phyloP scores from a whole-genome alignment of 2,329 filamentous ascomycete species.

The Aspergillus sojae region DNA sequence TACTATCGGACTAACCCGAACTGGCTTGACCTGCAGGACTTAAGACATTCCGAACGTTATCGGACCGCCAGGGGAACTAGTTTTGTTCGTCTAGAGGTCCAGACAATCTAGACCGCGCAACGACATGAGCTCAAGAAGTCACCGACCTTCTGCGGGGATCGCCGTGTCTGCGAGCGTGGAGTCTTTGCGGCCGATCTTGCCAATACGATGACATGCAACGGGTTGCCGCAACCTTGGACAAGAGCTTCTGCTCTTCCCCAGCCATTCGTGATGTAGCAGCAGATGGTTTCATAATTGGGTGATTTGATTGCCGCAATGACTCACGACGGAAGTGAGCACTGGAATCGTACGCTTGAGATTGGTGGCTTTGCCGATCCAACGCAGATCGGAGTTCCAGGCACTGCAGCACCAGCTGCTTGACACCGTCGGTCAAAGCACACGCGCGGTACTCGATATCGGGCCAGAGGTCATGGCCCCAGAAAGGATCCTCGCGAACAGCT shows the following conservation, averaged over 20 bases:
- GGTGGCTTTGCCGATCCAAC: conserved; percentile 25
- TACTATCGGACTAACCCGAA: neutral
- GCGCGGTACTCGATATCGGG: conserved; percentile 45
- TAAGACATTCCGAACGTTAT: neutral
- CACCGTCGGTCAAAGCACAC: conserved; percentile 38
- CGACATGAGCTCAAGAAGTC: conserved; percentile 18
- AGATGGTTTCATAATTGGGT: conserved; percentile 32
- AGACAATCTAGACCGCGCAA: neutral
- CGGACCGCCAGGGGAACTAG: neutral
- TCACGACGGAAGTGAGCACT: conserved; percentile 22
- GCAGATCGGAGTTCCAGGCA: conserved; percentile 40
- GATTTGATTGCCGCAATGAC: conserved; percentile 28
- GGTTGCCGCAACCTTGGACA: conserved; percentile 21
- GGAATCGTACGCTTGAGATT: conserved; percentile 23
- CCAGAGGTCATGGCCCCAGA: conserved; percentile 48
- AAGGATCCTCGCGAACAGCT: conserved; percentile 46
- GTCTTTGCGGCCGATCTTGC: conserved; percentile 23
- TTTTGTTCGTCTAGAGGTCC: neutral
- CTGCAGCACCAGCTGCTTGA: conserved; percentile 43
- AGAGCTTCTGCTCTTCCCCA: conserved; percentile 37
- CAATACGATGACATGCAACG: conserved; percentile 22
- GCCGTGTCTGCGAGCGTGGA: conserved; percentile 21
- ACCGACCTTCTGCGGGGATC: conserved; percentile 26
- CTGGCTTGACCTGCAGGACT: neutral
- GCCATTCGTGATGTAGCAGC: conserved; percentile 29